Conservation (phyloP, 495 filamentous ascomycete genomes). For the Aspergillus saccharolyticus region DNA sequence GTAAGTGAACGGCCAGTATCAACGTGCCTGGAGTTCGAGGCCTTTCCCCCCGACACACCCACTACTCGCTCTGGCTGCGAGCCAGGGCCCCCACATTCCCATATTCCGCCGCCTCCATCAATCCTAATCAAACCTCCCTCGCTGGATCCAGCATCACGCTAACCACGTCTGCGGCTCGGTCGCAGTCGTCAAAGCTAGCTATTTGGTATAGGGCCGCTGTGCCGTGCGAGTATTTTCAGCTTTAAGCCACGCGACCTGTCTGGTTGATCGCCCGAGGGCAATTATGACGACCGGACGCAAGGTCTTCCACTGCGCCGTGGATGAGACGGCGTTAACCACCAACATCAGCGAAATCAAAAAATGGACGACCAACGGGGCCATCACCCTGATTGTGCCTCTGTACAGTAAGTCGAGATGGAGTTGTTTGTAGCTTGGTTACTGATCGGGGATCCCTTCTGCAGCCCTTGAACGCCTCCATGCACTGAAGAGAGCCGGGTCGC, state of each 20-base stretch:
- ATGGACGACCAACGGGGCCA: constrained; percentile 59
- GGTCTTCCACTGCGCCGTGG: constrained; percentile 69
- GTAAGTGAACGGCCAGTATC: constrained; percentile 25
- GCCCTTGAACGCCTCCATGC: constrained; percentile 53
- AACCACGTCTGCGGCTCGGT: constrained; percentile 30
- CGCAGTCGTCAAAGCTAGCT: constrained; percentile 33
- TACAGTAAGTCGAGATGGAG: constrained; percentile 50
- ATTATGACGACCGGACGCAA: constrained; percentile 51
- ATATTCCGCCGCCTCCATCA: constrained; percentile 26
- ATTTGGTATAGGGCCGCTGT: constrained; percentile 30
- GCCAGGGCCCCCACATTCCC: constrained; percentile 36
- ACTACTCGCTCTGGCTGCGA: constrained; percentile 9
- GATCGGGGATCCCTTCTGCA: constrained; percentile 24
- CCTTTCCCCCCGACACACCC: constrained; percentile 5
- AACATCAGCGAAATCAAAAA: constrained; percentile 65
- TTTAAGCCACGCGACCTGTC: constrained; percentile 13
- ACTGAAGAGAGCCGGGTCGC: constrained; percentile 52
- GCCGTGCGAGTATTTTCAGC: constrained; percentile 9
- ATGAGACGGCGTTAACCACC: constrained; percentile 65
- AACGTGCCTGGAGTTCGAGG: background rate
- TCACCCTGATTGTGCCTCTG: constrained; percentile 63
- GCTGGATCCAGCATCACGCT: constrained; percentile 21
- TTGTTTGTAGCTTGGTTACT: constrained; percentile 12
- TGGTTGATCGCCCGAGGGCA: constrained; percentile 12
- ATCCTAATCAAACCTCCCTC: constrained; percentile 29